phyloP scores from a whole-genome alignment of 768 basidiomycete genomes.

The Hebeloma cylindrosporum region DNA sequence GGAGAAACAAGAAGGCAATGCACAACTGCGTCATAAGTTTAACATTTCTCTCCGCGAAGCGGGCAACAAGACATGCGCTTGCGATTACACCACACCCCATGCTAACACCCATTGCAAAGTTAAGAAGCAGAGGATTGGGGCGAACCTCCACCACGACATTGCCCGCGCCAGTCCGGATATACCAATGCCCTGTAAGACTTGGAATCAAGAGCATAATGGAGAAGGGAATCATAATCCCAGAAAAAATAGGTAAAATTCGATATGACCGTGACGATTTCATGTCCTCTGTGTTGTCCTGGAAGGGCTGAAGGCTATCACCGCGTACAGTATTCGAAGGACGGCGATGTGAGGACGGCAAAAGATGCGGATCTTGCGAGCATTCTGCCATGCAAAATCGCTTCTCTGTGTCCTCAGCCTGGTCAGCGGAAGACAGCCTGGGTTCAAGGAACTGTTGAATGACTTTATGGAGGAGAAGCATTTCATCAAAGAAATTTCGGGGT shows the following conservation, averaged over 20 bases:
- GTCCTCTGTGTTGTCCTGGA: too few species aligned
- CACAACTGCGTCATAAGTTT: constrained; percentile 61
- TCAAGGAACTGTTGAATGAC: too few species aligned
- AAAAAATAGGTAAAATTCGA: constrained; percentile 62
- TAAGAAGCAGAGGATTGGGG: constrained; percentile 57
- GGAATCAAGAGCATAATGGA: constrained; percentile 83
- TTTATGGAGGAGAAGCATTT: too few species aligned
- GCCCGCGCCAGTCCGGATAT: constrained; percentile 52
- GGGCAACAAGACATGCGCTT: constrained; percentile 61
- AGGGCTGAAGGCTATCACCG: too few species aligned
- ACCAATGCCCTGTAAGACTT: constrained; percentile 75
- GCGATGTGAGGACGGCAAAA: too few species aligned
- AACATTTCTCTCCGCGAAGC: constrained; percentile 73
- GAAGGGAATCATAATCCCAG: constrained; percentile 71
- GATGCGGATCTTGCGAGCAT: too few species aligned
- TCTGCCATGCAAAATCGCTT: too few species aligned
- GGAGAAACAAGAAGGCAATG: constrained; percentile 63
- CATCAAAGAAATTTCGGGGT: too few species aligned
- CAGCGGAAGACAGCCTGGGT: too few species aligned
- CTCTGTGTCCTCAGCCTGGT: too few species aligned
- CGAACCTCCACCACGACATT: constrained; percentile 43
- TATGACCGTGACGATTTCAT: too few species aligned
- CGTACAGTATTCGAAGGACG: too few species aligned
- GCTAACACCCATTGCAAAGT: constrained; percentile 62
- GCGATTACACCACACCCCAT: constrained; percentile 68